These are phyloP conservation scores for Gelatoporia subvermispora DNA, from an alignment of 768 basidiomycete species.

Conservation along the genomic window DNA sequence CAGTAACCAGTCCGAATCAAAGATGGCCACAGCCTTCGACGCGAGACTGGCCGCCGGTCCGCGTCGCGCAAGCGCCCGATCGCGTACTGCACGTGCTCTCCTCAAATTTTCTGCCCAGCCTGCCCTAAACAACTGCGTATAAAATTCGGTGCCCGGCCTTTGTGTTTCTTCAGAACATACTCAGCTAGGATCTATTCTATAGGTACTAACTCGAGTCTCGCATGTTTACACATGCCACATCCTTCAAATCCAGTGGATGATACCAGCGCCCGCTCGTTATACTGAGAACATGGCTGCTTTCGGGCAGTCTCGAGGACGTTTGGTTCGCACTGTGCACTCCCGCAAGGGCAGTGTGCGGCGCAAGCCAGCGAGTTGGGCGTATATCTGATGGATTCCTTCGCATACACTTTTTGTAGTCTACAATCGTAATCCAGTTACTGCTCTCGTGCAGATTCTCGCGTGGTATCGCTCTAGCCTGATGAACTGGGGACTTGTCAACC, in stretches of 20 bases:
- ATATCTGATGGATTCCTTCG: constrained; percentile 36
- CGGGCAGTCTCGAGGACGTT: constrained; percentile 33
- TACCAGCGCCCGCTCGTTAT: constrained; percentile 30
- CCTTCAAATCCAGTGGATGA: constrained; percentile 38
- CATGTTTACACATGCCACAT: constrained; percentile 41
- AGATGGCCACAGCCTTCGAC: too few species aligned
- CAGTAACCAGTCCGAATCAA: too few species aligned
- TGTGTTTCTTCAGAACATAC: constrained; percentile 36
- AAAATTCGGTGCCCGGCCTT: constrained; percentile 5
- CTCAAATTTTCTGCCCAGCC: not conserved
- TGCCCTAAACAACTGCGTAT: constrained; percentile 8
- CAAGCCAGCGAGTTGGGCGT: constrained; percentile 34
- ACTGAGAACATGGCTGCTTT: constrained; percentile 33
- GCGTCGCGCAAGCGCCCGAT: too few species aligned
- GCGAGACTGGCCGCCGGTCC: too few species aligned
- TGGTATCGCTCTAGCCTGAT: too few species aligned
- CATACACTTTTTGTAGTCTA: not conserved
- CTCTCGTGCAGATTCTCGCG: too few species aligned
- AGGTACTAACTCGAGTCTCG: constrained; percentile 40
- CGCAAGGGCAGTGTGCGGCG: constrained; percentile 19
- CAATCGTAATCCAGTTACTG: constrained; percentile 1
- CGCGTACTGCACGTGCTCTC: too few species aligned
- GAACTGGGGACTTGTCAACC: too few species aligned
- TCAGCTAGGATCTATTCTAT: constrained; percentile 30
- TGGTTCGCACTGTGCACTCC: constrained; percentile 21